A percentile compares a stretch with the other conserved stretches of the same genome.
Evolutionary conservation across 148 eudicot genomes (phyloP).

Genomic region (Arbutus unedo): DNA sequence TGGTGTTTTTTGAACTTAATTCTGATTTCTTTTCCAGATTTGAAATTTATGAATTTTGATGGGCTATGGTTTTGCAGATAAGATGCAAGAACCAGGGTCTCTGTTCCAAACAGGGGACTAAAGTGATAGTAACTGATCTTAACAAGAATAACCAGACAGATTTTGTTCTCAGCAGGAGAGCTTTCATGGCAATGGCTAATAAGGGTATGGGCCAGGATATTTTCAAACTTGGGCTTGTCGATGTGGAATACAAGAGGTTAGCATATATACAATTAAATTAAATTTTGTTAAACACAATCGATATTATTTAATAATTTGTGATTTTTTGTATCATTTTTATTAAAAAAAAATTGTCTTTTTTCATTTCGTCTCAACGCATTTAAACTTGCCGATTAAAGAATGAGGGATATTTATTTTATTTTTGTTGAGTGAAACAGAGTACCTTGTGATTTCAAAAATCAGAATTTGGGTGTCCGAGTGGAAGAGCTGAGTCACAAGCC

Average conservation of each 20-base stretch:
- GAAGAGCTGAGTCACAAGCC: constrained; percentile 68
- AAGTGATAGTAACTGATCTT: constrained; percentile 51
- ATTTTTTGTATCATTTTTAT: too few relatives aligned
- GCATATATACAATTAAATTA: background rate
- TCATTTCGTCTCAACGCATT: too few relatives aligned
- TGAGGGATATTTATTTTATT: background rate
- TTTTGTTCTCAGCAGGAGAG: constrained; percentile 69
- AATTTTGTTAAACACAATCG: too few relatives aligned
- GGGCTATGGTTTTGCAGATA: constrained; percentile 37
- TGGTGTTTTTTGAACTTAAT: background rate
- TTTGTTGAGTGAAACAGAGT: constrained; percentile 40
- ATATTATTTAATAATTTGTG: too few relatives aligned
- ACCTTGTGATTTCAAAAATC: constrained; percentile 65
- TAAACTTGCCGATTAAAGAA: background rate
- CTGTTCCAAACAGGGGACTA: constrained; percentile 54
- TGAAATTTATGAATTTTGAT: constrained; percentile 2
- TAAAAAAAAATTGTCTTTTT: too few relatives aligned
- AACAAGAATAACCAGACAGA: constrained; percentile 46
- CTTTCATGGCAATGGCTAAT: constrained; percentile 72
- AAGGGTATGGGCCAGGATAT: constrained; percentile 46
- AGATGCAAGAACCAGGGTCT: constrained; percentile 55
- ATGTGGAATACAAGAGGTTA: constrained; percentile 62
- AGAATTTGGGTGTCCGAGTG: constrained; percentile 61
- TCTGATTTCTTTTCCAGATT: background rate
- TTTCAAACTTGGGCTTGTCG: constrained; percentile 44